These are phyloP conservation scores for Phytophthora pinifolia DNA, from an alignment of 352 stramenopile genomes.

Conservation along the genomic window DNA sequence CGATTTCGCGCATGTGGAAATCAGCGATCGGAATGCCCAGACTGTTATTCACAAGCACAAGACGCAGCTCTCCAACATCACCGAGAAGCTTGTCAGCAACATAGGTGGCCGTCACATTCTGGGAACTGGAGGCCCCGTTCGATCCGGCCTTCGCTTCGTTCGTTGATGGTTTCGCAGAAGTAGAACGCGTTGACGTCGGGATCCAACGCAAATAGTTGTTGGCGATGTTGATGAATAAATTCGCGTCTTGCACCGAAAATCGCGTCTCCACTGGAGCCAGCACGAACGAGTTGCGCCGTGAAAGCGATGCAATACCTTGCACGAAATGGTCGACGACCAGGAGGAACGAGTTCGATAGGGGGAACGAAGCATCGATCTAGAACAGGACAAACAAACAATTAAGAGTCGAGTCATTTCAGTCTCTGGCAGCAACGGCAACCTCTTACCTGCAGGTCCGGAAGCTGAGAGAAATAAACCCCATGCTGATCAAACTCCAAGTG, in stretches of 20 bases:
- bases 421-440: neutral
- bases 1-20: slow-evolving; percentile 86
- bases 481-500: slow-evolving; percentile 81
- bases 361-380: slow-evolving; percentile 84
- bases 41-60: slow-evolving; percentile 90
- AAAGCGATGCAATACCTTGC: slow-evolving; percentile 50
- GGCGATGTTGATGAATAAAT: slow-evolving; percentile 82
- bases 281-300: slow-evolving; percentile 76
- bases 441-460: slow-evolving; percentile 79
- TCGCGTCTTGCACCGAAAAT: slow-evolving; percentile 85
- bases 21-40: slow-evolving; percentile 86
- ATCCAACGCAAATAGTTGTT: slow-evolving; percentile 84
- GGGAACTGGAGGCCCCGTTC: slow-evolving; percentile 8
- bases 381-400: slow-evolving; percentile 9
- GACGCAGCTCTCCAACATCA: slow-evolving; percentile 79
- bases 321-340: slow-evolving; percentile 85
- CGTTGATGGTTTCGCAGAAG: slow-evolving; percentile 8
- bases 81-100: slow-evolving; percentile 80
- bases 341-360: slow-evolving; percentile 79
- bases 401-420: neutral
- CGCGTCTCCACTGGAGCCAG: slow-evolving; percentile 80
- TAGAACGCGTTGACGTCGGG: slow-evolving; percentile 21
- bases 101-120: slow-evolving; percentile 30
- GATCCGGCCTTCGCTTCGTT: slow-evolving; percentile 4
- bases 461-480: slow-evolving; percentile 84